Base-by-base conservation (phyloP, 495 filamentous ascomycete genomes). In the Antarctomyces pellizariae region DNA sequence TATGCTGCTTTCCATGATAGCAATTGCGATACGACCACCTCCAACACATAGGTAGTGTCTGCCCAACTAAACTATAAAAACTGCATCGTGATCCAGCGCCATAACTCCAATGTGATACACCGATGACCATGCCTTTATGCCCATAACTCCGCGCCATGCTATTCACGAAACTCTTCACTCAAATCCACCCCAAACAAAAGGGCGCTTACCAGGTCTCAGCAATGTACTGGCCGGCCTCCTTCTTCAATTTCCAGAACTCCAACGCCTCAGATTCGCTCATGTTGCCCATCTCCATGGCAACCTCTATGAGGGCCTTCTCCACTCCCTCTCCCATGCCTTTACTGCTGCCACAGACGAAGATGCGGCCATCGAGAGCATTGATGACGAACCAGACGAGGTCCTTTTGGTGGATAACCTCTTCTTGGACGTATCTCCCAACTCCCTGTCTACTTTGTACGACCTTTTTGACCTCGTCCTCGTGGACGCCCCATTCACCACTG, bases 281-380 rank as follows among this genome's bases (percentile, higher is more conserved):
- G 34, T 75, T 75, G 3, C 76, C 79, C 56, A 75, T 83, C 22
- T 59, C 53, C 64, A 79, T 76, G 14, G 74, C 71, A 3, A 80
- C 74, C 36, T 84, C 75, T 12, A 83, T 53, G 9, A 89, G 55
- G 2, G 78, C 74, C 28, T 62, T 56, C 47, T 93, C 77, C 0
- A 97, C 86, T 9, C 86, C 89, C 45, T 95, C 86, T 21, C 86
- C 86, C 86, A 97, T 97, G 4, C 86, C 86, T 54, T 79, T 76
- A 33, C 66, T 75, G 41, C 74, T 83, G 11, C 86, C 86, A 40
- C 89, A 95, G 16, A 97, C 86, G 45, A 95, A 97, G 9, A 97
- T 68, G 7, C 86, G 63, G 0, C 86, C 86, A 40, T 97, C 86
- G 5, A 93, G 54, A 13, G 78, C 64, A 46, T 93, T 93, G 52